These are phyloP conservation scores for Berkeleyomyces basicola DNA, from an alignment of 2,329 filamentous ascomycete species.

Conservation along the genomic window DNA sequence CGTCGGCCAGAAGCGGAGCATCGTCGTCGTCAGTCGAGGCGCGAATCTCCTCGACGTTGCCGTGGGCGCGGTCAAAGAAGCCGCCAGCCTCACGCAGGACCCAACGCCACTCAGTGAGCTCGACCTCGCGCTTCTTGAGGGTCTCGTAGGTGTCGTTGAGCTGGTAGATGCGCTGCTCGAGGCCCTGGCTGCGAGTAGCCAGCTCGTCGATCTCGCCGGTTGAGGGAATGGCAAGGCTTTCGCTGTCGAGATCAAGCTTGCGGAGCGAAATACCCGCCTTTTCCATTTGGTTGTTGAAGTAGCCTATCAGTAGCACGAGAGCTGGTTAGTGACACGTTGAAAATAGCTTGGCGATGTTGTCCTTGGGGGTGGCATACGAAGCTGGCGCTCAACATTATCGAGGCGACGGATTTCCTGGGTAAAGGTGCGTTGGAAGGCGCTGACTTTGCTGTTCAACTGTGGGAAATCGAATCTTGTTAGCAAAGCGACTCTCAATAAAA, in stretches of 20 bases:
- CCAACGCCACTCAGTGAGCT: constrained; percentile 97
- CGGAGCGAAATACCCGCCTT: constrained; percentile 74
- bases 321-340: neutral
- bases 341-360: neutral
- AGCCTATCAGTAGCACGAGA: constrained; percentile 37
- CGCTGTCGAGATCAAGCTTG: constrained; percentile 79
- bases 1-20: constrained; percentile 79
- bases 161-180: constrained; percentile 81
- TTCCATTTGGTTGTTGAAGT: constrained; percentile 92
- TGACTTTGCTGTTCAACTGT: constrained; percentile 82
- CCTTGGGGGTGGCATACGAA: constrained; percentile 47
- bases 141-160: constrained; percentile 98
- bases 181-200: constrained; percentile 74
- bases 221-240: constrained; percentile 71
- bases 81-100: constrained; percentile 89
- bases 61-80: constrained; percentile 93
- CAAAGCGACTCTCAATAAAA: neutral
- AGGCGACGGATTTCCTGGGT: constrained; percentile 94
- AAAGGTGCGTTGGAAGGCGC: constrained; percentile 91
- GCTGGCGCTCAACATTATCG: constrained; percentile 94
- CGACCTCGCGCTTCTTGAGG: constrained; percentile 90
- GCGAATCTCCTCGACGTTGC: constrained; percentile 90
- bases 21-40: constrained; percentile 82
- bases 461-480: constrained; percentile 7
- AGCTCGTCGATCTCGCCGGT: constrained; percentile 95